These are phyloP conservation scores for Avena insularis DNA, from an alignment of 176 grass and related monocot genomes.

Conservation along the genomic window DNA sequence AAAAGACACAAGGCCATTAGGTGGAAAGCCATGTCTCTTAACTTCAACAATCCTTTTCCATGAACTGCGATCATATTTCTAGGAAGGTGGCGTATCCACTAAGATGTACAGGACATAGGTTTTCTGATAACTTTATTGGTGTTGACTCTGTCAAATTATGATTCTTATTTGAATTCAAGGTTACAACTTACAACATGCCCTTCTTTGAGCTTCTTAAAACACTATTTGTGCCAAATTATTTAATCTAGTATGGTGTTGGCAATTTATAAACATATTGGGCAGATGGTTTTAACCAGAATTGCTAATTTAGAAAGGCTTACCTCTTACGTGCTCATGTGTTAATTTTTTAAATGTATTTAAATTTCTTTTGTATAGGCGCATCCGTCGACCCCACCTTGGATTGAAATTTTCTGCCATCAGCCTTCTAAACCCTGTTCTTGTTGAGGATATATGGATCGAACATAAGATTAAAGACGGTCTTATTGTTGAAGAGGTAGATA, in stretches of 20 bases:
- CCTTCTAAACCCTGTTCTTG: neutral
- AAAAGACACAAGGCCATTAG: neutral
- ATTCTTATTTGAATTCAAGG: neutral
- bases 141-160: neutral
- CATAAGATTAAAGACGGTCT: neutral
- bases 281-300: neutral
- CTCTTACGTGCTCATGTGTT: neutral
- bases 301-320: neutral
- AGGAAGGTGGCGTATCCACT: neutral
- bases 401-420: constrained; percentile 23
- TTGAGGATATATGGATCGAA: neutral
- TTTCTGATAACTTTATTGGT: neutral
- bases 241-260: neutral
- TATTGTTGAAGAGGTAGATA: constrained; percentile 16
- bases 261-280: neutral
- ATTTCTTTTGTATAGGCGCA: neutral
- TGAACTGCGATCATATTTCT: neutral
- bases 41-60: neutral
- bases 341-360: neutral
- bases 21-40: neutral
- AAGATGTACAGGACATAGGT: neutral
- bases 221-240: neutral
- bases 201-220: neutral
- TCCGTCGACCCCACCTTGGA: constrained; percentile 33
- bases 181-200: neutral